A percentile compares a stretch with the other conserved stretches of the same genome.
Evolutionary conservation across 495 filamentous ascomycete species (phyloP).

Genomic region (Aspergillus affinis): DNA sequence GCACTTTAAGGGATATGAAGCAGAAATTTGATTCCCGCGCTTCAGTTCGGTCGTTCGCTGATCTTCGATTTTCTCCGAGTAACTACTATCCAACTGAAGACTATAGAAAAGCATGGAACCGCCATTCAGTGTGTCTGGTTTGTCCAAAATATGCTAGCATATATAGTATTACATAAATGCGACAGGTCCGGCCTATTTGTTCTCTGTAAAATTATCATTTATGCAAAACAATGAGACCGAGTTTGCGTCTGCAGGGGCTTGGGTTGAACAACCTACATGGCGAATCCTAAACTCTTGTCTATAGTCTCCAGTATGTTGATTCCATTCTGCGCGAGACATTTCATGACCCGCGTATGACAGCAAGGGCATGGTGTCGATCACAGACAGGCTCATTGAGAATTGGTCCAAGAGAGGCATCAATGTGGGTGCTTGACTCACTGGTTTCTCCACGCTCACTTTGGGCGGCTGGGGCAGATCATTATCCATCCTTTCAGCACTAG

Average conservation of each 20-base stretch:
- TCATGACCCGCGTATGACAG: conserved; percentile 37
- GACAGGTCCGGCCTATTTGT: too few relatives aligned
- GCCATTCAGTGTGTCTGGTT: not conserved
- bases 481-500: conserved; percentile 8
- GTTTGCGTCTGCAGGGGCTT: conserved; percentile 12
- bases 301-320: conserved; percentile 28
- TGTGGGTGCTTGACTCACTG: conserved; percentile 22
- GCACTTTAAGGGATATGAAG: not conserved
- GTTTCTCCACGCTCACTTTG: conserved; percentile 19
- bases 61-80: not conserved
- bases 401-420: conserved; percentile 35
- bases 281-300: conserved; percentile 32
- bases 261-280: conserved; percentile 35
- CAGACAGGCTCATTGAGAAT: conserved; percentile 35
- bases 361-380: conserved; percentile 31
- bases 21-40: not conserved
- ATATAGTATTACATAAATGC: not conserved
- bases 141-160: not conserved
- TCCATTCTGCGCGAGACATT: conserved; percentile 16
- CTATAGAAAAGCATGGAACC: not conserved
- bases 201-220: not conserved
- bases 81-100: not conserved
- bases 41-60: not conserved
- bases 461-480: conserved; percentile 12
- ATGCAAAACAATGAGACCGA: conserved; percentile 37